Evolutionary conservation across 2,329 filamentous ascomycete species (phyloP).

Genomic region (Rhytidhysteron rufulum): DNA sequence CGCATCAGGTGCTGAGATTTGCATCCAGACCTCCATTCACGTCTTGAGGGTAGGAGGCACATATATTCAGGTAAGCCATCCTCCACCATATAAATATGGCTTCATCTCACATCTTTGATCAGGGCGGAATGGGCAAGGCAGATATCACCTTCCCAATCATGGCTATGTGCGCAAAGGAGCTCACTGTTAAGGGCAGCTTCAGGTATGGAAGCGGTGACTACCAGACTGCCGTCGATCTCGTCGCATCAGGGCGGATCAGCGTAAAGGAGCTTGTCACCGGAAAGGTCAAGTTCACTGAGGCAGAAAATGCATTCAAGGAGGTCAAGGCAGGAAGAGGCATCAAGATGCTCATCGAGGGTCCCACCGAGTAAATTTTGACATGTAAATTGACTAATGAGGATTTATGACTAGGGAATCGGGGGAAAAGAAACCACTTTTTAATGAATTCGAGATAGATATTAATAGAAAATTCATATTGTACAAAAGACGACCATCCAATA

Average conservation of each 20-base stretch:
- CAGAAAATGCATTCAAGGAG: constrained; percentile 81
- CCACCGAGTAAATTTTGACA: too few relatives aligned
- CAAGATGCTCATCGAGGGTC: constrained; percentile 54
- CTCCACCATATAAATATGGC: too few relatives aligned
- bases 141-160: constrained; percentile 92
- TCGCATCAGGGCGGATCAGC: constrained; percentile 65
- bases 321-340: constrained; percentile 81
- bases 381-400: too few relatives aligned
- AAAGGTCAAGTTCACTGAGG: constrained; percentile 73
- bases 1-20: constrained; percentile 46
- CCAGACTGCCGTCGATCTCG: constrained; percentile 73
- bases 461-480: too few relatives aligned
- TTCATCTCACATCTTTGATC: too few relatives aligned
- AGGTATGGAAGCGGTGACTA: constrained; percentile 88
- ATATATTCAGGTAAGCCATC: constrained; percentile 40
- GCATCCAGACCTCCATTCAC: constrained; percentile 48
- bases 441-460: too few relatives aligned
- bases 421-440: too few relatives aligned
- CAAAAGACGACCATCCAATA: too few relatives aligned
- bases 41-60: constrained; percentile 46
- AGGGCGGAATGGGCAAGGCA: constrained; percentile 74
- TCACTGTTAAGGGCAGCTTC: constrained; percentile 83
- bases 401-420: too few relatives aligned
- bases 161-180: constrained; percentile 83
- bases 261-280: constrained; percentile 77